Percentiles rank a stretch among this genome's conserved stretches.
These are phyloP conservation scores for Aspergillus transmontanensis DNA, from an alignment of 2,329 filamentous ascomycete genomes.

Conservation along the genomic window DNA sequence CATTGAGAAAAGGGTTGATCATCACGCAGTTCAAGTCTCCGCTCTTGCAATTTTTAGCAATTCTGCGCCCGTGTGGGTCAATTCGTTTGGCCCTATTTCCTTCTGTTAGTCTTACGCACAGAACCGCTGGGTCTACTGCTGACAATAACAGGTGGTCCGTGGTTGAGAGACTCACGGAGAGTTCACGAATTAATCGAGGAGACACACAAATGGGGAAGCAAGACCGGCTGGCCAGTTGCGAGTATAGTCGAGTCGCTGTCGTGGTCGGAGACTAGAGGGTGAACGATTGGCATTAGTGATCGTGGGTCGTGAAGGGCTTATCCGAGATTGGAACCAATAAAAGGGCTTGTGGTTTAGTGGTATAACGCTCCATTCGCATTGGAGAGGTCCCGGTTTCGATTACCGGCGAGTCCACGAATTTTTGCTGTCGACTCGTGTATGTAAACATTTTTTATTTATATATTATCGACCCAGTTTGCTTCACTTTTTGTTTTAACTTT, in stretches of 20 bases:
- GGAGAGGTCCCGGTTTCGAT: constrained; percentile 18
- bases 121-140: neutral
- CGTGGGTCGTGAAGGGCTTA: neutral
- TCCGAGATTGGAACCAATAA: neutral
- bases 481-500: no score
- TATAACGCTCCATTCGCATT: constrained; percentile 17
- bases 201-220: constrained; percentile 7
- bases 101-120: constrained; percentile 42
- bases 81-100: constrained; percentile 53
- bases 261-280: neutral
- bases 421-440: neutral
- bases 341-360: constrained; percentile 15
- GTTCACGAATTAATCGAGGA: neutral
- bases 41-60: constrained; percentile 51
- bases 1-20: constrained; percentile 31
- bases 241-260: neutral
- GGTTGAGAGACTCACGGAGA: constrained; percentile 13
- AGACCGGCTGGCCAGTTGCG: constrained; percentile 12
- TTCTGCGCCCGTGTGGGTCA: constrained; percentile 48
- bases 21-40: constrained; percentile 43
- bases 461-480: no score
- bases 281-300: neutral
- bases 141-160: constrained; percentile 17
- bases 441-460: neutral
- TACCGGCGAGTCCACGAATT: constrained; percentile 13